Evolutionary conservation across 1,284 basidiomycete species (phyloP).

Genomic region (Cutaneotrichosporon sp.): DNA sequence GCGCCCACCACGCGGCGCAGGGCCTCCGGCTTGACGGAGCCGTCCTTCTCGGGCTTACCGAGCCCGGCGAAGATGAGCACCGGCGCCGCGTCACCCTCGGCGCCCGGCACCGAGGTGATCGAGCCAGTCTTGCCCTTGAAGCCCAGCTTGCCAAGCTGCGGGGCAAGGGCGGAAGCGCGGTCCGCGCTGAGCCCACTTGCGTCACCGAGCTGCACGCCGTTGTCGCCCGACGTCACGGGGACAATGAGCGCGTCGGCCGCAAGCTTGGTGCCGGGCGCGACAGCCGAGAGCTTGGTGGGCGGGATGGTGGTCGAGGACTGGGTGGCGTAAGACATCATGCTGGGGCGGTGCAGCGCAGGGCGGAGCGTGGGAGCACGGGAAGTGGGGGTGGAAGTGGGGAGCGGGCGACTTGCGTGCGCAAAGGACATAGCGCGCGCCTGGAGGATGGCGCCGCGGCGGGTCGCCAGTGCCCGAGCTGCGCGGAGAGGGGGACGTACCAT

Average conservation of each 20-base stretch:
- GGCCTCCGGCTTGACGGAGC: conserved; percentile 17
- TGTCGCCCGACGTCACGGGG: conserved; percentile 8
- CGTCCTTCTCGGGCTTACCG: conserved; percentile 11
- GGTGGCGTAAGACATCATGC: conserved; percentile 11
- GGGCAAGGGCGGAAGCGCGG: not conserved
- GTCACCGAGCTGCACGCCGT: conserved; percentile 7
- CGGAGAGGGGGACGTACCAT: conserved; percentile 4
- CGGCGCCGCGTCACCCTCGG: conserved; percentile 13
- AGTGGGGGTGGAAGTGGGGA: not conserved
- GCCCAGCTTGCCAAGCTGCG: conserved; percentile 21
- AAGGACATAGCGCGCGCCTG: not conserved
- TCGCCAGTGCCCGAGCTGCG: not conserved
- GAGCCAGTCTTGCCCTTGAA: conserved; percentile 14
- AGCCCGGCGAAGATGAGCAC: conserved; percentile 21
- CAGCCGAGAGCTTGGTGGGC: conserved; percentile 11
- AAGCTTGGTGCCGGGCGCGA: not conserved
- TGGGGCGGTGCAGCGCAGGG: not conserved
- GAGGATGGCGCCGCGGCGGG: not conserved
- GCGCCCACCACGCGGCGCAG: conserved; percentile 18
- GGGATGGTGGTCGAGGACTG: conserved; percentile 12
- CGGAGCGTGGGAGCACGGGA: not conserved
- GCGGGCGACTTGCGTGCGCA: not conserved
- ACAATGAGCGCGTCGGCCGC: conserved; percentile 18
- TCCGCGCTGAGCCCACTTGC: not conserved
- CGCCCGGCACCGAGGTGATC: conserved; percentile 10